These are phyloP conservation scores for Helicostylum pulchrum DNA, from an alignment of 192 early-diverging fungal genomes.

Conservation along the genomic window DNA sequence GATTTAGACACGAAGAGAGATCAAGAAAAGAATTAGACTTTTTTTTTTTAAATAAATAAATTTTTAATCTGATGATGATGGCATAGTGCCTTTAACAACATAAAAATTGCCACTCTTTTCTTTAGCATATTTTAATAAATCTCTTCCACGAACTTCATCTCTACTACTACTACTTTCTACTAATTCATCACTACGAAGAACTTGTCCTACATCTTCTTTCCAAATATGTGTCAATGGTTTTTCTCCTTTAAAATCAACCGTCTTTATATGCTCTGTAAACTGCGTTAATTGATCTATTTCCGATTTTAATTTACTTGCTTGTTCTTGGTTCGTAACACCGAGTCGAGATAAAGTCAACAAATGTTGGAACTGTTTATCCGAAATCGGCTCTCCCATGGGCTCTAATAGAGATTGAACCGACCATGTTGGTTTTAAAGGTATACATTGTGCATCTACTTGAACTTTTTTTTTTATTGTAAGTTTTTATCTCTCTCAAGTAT, in stretches of 20 bases:
- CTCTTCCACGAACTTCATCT: constrained; percentile 11
- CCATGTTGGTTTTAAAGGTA: constrained; percentile 31
- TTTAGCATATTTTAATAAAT: constrained; percentile 16
- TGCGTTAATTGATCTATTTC: constrained; percentile 35
- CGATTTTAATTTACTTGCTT: constrained; percentile 14
- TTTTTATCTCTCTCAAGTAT: too few species aligned
- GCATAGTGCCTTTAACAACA: constrained; percentile 8
- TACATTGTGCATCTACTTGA: too few species aligned
- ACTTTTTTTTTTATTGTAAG: too few species aligned
- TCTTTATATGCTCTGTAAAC: constrained; percentile 29
- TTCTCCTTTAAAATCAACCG: constrained; percentile 11
- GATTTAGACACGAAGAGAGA: constrained; percentile 48
- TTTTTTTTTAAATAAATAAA: not conserved
- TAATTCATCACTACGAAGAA: constrained; percentile 6
- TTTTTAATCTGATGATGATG: not conserved
- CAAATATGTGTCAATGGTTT: constrained; percentile 32
- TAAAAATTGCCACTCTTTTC: constrained; percentile 31
- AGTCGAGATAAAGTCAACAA: constrained; percentile 26
- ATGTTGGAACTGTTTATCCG: constrained; percentile 23
- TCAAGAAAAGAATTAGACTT: constrained; percentile 4
- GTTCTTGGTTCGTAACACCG: not conserved
- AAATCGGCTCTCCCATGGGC: not conserved
- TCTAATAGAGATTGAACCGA: constrained; percentile 28
- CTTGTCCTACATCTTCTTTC: constrained; percentile 15
- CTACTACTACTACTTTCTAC: not conserved